phyloP scores from a whole-genome alignment of 148 eudicot species.

The Rhododendron vialii region DNA sequence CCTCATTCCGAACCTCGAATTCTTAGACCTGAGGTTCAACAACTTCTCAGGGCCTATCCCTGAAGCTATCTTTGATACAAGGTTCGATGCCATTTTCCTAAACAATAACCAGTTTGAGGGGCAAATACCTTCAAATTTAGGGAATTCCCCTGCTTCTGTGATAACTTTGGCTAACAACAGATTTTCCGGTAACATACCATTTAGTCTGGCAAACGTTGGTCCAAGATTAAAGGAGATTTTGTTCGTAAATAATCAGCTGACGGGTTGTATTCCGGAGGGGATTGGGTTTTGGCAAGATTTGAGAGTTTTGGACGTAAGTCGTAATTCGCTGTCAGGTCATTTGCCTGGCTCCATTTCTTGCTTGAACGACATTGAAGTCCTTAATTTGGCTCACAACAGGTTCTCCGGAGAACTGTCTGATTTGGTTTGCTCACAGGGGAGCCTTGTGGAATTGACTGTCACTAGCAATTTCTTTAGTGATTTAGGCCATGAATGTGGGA shows the following conservation, averaged over 20 bases:
- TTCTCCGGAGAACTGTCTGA: conserved; percentile 72
- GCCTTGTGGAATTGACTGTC: conserved; percentile 56
- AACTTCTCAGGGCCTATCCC: conserved; percentile 57
- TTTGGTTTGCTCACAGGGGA: conserved; percentile 54
- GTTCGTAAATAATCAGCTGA: conserved; percentile 62
- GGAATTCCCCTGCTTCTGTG: conserved; percentile 78
- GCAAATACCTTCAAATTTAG: conserved; percentile 52
- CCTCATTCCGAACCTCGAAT: conserved; percentile 50
- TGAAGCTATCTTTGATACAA: conserved; percentile 44
- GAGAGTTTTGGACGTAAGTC: conserved; percentile 68
- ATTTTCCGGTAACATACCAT: conserved; percentile 55
- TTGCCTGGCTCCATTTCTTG: conserved; percentile 76
- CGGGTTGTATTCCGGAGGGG: conserved; percentile 75
- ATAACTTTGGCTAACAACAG: conserved; percentile 69
- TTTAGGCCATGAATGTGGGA: conserved; percentile 53
- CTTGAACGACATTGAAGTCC: conserved; percentile 51
- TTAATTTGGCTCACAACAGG: conserved; percentile 65
- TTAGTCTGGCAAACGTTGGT: conserved; percentile 59
- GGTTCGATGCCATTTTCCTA: conserved; percentile 31
- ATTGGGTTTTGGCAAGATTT: conserved; percentile 72
- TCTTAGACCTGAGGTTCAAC: conserved; percentile 75
- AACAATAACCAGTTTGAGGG: conserved; percentile 66
- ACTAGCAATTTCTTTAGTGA: conserved; percentile 75
- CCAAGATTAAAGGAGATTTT: conserved; percentile 60
- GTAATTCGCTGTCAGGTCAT: conserved; percentile 55